phyloP scores from a whole-genome alignment of 805 yeast genomes.

The Candida succiphila region DNA sequence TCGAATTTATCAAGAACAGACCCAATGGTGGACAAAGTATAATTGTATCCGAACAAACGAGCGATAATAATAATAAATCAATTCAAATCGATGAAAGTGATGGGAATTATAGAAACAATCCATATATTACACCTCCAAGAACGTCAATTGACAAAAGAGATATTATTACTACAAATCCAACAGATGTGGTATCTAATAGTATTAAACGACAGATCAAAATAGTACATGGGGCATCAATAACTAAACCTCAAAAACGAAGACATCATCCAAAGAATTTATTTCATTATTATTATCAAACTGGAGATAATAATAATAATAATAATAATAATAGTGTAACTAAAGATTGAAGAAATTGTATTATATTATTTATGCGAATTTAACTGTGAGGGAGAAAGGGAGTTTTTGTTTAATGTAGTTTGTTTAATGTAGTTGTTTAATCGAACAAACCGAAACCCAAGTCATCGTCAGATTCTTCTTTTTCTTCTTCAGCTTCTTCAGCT shows the following conservation, averaged over 20 bases:
- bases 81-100: not conserved
- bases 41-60: not conserved
- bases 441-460: slow-evolving; percentile 95
- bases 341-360: not conserved
- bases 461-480: slow-evolving; percentile 53
- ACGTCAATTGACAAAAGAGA: no score
- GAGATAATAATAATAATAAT: no score
- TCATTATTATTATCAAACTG: not conserved
- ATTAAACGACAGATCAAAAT: slow-evolving; percentile 1
- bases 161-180: not conserved
- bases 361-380: no score
- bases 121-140: not conserved
- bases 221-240: not conserved
- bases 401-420: not conserved
- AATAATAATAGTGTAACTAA: not conserved
- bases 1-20: slow-evolving; percentile 9
- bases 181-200: not conserved
- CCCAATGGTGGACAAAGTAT: not conserved
- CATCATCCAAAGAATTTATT: not conserved
- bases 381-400: not conserved
- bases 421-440: slow-evolving; percentile 42
- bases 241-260: not conserved
- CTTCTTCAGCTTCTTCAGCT: slow-evolving; percentile 44
- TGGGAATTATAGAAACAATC: not conserved
- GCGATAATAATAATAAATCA: not conserved